These are phyloP conservation scores for Trichoderma afroharzianum DNA, from an alignment of 2,329 filamentous ascomycete species.

Conservation along the genomic window DNA sequence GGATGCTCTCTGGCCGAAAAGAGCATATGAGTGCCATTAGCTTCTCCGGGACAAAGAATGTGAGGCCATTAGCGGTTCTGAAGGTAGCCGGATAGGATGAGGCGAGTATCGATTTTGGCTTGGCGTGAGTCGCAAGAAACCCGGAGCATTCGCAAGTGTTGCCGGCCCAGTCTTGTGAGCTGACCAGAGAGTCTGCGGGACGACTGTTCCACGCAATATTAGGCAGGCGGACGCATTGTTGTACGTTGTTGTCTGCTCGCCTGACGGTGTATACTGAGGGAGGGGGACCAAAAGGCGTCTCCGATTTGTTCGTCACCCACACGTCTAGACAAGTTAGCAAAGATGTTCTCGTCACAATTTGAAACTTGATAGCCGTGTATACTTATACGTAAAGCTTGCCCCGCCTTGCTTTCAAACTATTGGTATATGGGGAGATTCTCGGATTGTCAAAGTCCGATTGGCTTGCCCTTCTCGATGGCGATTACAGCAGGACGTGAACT, in stretches of 20 bases:
- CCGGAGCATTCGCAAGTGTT: not conserved
- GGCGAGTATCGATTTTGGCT: not conserved
- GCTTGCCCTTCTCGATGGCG: not conserved
- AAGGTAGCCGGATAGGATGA: not conserved
- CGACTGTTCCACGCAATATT: not conserved
- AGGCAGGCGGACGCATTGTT: not conserved
- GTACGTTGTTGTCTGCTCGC: not conserved
- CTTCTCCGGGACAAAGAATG: not conserved
- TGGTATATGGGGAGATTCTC: not conserved
- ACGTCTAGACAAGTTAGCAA: not conserved
- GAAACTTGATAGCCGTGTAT: not conserved
- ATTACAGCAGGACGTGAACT: not conserved
- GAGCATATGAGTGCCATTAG: not conserved
- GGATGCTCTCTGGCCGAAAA: not conserved
- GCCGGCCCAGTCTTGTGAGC: not conserved
- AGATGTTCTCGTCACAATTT: not conserved
- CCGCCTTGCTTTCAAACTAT: not conserved
- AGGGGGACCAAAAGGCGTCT: not conserved
- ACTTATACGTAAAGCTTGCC: not conserved
- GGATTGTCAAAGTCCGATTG: not conserved
- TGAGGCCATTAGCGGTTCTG: not conserved
- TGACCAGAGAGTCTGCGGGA: slow-evolving; percentile 2
- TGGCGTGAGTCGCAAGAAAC: not conserved
- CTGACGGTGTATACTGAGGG: not conserved
- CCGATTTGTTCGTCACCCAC: not conserved